Evolutionary conservation across 257 asterid genomes (phyloP), one percentile per base, ranked within the genome.

Genomic region (Marsdenia floribunda): DNA sequence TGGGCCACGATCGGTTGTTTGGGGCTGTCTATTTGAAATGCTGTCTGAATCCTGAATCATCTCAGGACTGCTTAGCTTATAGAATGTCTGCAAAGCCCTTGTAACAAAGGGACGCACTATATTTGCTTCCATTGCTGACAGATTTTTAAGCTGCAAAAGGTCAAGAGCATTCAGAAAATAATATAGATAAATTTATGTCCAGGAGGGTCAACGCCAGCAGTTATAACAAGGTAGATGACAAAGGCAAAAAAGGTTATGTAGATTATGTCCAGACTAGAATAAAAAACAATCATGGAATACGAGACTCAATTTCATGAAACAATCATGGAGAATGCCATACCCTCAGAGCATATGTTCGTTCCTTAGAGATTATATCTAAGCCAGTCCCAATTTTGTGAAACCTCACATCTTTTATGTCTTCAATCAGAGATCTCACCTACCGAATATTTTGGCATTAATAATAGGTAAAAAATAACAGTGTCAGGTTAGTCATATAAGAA

Each of bases 111-210:
- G 97, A 42, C 97, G 93, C 73, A 94, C 92, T 40, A 94, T 88
- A 80, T 94, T 92, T 79, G 94, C 97, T 80, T 94, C 99, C 99
- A 94, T 94, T 29, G 97, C 97, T 59, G 99, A 89, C 75, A 94
- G 77, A 78, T 94, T 83, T 87, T 86, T 86, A n/a, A 92, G 95
- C 99, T 94, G 93, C 82, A 82, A 80, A 80, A 66, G 46, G 72
- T 64, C 65, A 78, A 58, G 70, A 61, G 53, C 67, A n/a, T 42
- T 79, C 64, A 76, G 21, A 58, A 40, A 15, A 22, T 54, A 50
- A 14, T 33, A 10, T 6, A 35, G 50, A 14, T 74, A 11, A 33
- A 6, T 13, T 50, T 16, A 38, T 19, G 19, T 19, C 5, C 7
- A 5, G 1, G 0, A 0, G 50, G 52, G 13, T n/a, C 16, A 55